Base-by-base conservation (phyloP, 1,284 basidiomycete genomes). In the Tetrapyrgos nigripes region DNA sequence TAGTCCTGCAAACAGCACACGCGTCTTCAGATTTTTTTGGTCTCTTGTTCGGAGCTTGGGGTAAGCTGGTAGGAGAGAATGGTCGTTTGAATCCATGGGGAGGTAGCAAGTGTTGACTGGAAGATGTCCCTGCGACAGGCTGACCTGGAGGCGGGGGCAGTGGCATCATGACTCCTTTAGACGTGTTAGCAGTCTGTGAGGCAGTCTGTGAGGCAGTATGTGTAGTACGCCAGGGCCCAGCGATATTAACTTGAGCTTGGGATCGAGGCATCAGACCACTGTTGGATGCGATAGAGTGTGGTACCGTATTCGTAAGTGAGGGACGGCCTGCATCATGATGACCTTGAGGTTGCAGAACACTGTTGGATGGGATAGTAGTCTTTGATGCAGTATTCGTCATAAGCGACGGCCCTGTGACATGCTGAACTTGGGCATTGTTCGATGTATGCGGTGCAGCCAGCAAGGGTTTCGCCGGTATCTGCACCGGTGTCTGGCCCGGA, bases 261-360 rank as follows among this genome's bases (percentile, higher is more conserved):
- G 28, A 19, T 17, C n/a, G 23, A 13, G 14, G 3, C 35, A 40
- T 29, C 45, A 19, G 40, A 44, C 24, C 40, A 28, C 21, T 37
- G n/a, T 46, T 48, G n/a, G 61, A 53, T n/a, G 54, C 3, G 23
- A 6, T 49, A n/a, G 49, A 35, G 2, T 51, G 35, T 28, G 63
- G 44, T 33, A 47, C 19, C 26, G 14, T n/a, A 17, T 46, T n/a
- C n/a, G n/a, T n/a, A n/a, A n/a, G n/a, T 47, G 45, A 21, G 45
- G 28, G n/a, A 27, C 5, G 13, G 21, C 23, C 45, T 47, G 19
- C 13, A 23, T 23, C 3, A 21, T 9, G 10, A 3, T 10, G 10
- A 10, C 10, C 43, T 21, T 45, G 43, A 26, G 43, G n/a, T 19
- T 8, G 6, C 43, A 8, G 43, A 45, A 23, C n/a, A 23, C 8